phyloP scores from a whole-genome alignment of 768 basidiomycete genomes.

The Guyanaporus albipodus region DNA sequence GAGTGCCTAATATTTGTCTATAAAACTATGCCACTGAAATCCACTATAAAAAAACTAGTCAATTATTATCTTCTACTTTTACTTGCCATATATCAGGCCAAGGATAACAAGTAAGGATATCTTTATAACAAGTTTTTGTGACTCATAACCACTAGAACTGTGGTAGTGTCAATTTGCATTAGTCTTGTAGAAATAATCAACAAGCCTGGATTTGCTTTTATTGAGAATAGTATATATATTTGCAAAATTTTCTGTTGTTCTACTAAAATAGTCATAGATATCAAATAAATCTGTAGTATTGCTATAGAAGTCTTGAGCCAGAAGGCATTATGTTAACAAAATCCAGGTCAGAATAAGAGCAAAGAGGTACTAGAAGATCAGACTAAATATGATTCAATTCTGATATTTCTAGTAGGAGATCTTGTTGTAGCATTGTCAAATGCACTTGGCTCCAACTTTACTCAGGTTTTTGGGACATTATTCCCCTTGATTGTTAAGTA shows the following conservation, averaged over 20 bases:
- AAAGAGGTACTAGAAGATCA: constrained; percentile 85
- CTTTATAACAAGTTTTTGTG: background rate
- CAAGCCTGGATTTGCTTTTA: constrained; percentile 83
- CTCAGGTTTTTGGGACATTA: constrained; percentile 78
- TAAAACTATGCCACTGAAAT: constrained; percentile 50
- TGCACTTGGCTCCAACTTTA: constrained; percentile 82
- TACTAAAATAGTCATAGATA: constrained; percentile 40
- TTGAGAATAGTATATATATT: constrained; percentile 63
- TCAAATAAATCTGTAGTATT: constrained; percentile 75
- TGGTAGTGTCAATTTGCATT: constrained; percentile 83
- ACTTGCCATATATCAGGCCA: constrained; percentile 85
- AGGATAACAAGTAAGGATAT: constrained; percentile 90
- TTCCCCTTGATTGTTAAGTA: constrained; percentile 87
- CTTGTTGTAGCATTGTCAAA: constrained; percentile 86
- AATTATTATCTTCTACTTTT: constrained; percentile 69
- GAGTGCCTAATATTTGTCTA: constrained; percentile 6
- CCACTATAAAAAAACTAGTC: constrained; percentile 75
- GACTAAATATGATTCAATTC: constrained; percentile 94
- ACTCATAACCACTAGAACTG: constrained; percentile 50
- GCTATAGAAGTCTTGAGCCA: constrained; percentile 85
- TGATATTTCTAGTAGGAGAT: constrained; percentile 92
- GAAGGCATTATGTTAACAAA: constrained; percentile 94
- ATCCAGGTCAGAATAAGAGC: constrained; percentile 87
- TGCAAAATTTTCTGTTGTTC: background rate
- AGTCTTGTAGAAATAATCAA: constrained; percentile 89